Percentiles rank a stretch among this genome's conserved stretches.
These are phyloP conservation scores for Kingdonia uniflora DNA, from an alignment of 164 flowering plant species.

Conservation along the genomic window DNA sequence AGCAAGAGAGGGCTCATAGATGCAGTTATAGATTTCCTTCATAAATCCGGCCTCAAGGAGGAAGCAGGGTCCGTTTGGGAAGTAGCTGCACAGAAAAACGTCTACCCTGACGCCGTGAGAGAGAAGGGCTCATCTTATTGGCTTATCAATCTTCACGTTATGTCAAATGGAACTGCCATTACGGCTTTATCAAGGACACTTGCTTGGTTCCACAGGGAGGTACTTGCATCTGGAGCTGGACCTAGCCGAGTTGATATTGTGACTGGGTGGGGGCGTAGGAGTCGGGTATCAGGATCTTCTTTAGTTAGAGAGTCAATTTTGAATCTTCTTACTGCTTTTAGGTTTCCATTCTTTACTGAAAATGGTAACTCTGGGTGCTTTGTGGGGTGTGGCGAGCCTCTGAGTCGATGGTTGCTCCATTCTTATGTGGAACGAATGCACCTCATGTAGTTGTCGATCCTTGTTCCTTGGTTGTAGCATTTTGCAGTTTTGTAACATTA, in stretches of 20 bases:
- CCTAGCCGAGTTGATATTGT: constrained; percentile 82
- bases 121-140: constrained; percentile 75
- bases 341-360: constrained; percentile 74
- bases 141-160: constrained; percentile 95
- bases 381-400: constrained; percentile 88
- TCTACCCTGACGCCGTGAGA: constrained; percentile 77
- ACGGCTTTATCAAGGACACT: constrained; percentile 89
- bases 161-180: constrained; percentile 97
- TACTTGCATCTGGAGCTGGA: constrained; percentile 55
- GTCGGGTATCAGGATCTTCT: constrained; percentile 84
- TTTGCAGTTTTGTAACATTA: not conserved
- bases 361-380: constrained; percentile 91
- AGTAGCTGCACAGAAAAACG: constrained; percentile 81
- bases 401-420: constrained; percentile 61
- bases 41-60: constrained; percentile 87
- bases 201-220: constrained; percentile 67
- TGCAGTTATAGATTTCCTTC: constrained; percentile 89
- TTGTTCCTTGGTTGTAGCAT: not conserved
- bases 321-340: constrained; percentile 59
- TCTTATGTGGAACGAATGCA: constrained; percentile 93
- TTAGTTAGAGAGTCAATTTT: constrained; percentile 79
- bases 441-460: constrained; percentile 33
- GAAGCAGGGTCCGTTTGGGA: constrained; percentile 98
- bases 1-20: constrained; percentile 93
- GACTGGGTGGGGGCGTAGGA: constrained; percentile 97